These are phyloP conservation scores for Aureobasidium sp. DNA, from an alignment of 2,329 filamentous ascomycete species.

Conservation along the genomic window DNA sequence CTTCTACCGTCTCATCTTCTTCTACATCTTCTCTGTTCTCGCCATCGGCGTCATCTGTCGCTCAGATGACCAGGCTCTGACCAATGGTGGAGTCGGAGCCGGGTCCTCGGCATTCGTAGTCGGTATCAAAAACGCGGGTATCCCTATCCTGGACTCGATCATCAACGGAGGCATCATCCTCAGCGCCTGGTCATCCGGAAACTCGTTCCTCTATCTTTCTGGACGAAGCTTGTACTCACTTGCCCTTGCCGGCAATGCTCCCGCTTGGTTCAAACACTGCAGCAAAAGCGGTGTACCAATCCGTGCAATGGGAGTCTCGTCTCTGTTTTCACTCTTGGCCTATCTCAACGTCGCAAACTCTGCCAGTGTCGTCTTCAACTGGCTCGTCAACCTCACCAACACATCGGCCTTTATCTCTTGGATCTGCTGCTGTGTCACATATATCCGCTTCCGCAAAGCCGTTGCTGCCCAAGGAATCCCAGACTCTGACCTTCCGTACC, in stretches of 20 bases:
- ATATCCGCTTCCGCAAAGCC: constrained; percentile 54
- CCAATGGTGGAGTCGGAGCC: constrained; percentile 47
- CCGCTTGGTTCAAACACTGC: constrained; percentile 52
- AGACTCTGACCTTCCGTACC: constrained; percentile 44
- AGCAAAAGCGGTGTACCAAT: constrained; percentile 54
- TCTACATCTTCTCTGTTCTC: constrained; percentile 52
- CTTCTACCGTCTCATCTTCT: constrained; percentile 56
- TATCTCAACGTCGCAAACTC: constrained; percentile 43
- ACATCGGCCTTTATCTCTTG: constrained; percentile 49
- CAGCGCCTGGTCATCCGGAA: constrained; percentile 51
- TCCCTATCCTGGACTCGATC: constrained; percentile 54
- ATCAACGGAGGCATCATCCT: constrained; percentile 63
- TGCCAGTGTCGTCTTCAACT: constrained; percentile 50
- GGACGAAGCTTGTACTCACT: constrained; percentile 46
- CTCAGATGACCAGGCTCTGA: constrained; percentile 45
- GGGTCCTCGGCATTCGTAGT: constrained; percentile 47
- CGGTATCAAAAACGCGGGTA: constrained; percentile 44
- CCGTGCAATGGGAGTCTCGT: constrained; percentile 38
- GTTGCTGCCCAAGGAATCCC: constrained; percentile 48
- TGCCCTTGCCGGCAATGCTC: constrained; percentile 58
- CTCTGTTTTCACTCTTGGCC: constrained; percentile 40
- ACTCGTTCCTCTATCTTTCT: constrained; percentile 46
- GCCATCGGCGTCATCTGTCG: constrained; percentile 57
- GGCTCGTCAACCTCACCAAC: constrained; percentile 65
- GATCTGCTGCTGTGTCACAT: constrained; percentile 50